Conservation (phyloP, 768 basidiomycete genomes). For the Tylopilus rubrobrunneus region DNA sequence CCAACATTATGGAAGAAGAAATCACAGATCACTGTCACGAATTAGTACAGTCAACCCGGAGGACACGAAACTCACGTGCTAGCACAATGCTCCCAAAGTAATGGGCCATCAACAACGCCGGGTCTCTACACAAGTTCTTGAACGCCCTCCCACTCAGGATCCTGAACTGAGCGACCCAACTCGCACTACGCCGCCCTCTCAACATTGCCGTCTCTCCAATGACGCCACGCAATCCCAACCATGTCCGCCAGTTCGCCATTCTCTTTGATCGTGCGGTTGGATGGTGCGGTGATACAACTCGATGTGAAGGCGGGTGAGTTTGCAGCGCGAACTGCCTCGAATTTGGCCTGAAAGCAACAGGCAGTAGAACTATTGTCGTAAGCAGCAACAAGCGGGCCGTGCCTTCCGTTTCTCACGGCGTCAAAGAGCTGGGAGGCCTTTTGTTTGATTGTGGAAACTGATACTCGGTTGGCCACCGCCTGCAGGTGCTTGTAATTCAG, state of each 20-base stretch:
- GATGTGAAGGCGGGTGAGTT: constrained; percentile 1
- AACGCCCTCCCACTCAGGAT: constrained; percentile 95
- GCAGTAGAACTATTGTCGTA: constrained; percentile 70
- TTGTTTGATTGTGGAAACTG: constrained; percentile 53
- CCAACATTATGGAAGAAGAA: constrained; percentile 87
- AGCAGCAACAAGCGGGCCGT: too few species aligned
- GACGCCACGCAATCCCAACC: constrained; percentile 59
- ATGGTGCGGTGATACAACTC: constrained; percentile 8
- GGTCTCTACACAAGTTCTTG: constrained; percentile 97
- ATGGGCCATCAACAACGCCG: constrained; percentile 86
- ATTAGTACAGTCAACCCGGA: constrained; percentile 13
- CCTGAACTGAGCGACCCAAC: constrained; percentile 85
- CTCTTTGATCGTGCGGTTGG: constrained; percentile 25
- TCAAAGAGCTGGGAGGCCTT: constrained; percentile 75
- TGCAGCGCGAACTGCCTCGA: constrained; percentile 38
- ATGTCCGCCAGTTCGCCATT: constrained; percentile 29
- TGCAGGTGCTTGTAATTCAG: too few species aligned
- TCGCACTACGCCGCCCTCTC: constrained; percentile 74
- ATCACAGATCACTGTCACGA: constrained; percentile 74
- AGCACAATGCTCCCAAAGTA: constrained; percentile 81
- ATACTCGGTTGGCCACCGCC: constrained; percentile 39
- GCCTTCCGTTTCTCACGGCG: constrained; percentile 40
- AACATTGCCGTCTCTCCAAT: constrained; percentile 63
- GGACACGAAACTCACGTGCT: constrained; percentile 56
- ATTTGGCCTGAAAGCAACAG: constrained; percentile 56